Conservation (phyloP, 1,139 yeast genomes). For the Taiozyma sp. region DNA sequence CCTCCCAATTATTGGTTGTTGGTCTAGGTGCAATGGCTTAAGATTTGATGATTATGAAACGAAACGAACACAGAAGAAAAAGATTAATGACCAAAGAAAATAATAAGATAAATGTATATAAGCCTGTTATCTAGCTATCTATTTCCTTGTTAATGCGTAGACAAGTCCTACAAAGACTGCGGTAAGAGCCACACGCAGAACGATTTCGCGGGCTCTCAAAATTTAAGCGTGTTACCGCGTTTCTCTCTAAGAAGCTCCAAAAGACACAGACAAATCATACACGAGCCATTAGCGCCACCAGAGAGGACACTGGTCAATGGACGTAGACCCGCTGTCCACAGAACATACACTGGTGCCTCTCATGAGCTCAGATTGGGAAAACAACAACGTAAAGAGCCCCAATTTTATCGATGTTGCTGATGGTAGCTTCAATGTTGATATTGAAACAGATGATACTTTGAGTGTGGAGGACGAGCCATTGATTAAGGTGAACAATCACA, state of each 20-base stretch:
- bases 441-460: slow-evolving; percentile 8
- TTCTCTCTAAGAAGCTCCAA: neutral
- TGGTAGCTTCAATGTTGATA: neutral
- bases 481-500: neutral
- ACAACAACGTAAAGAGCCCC: neutral
- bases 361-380: neutral
- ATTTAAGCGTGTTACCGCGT: neutral
- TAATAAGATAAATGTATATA: neutral
- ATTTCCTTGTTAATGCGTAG: neutral
- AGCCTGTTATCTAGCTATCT: neutral
- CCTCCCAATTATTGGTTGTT: slow-evolving; percentile 52
- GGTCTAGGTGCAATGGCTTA: slow-evolving; percentile 58
- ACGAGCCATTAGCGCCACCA: neutral
- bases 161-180: neutral
- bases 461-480: neutral
- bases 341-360: neutral
- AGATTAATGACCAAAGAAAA: neutral
- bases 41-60: neutral
- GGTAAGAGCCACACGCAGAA: neutral
- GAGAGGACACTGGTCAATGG: neutral
- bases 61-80: neutral
- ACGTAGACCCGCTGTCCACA: neutral
- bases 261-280: neutral
- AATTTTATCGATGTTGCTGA: neutral
- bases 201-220: neutral